phyloP scores from a whole-genome alignment of 371 early-diverging fungal species.

The Zychaea mexicana region DNA sequence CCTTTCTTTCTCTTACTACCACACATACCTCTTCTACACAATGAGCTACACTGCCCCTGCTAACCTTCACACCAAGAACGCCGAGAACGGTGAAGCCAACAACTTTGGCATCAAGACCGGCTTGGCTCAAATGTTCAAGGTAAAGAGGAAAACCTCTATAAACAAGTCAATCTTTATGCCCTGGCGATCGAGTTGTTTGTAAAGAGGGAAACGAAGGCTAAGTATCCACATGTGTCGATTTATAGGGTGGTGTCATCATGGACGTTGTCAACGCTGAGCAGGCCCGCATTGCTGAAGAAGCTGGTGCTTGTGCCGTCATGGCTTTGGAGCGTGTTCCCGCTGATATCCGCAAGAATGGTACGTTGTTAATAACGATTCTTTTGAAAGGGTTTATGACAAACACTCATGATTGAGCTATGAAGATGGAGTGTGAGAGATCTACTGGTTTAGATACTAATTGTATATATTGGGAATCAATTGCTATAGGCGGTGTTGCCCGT shows the following conservation, averaged over 20 bases:
- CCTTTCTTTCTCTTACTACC: constrained; percentile 9
- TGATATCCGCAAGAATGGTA: constrained; percentile 96
- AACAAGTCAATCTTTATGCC: background rate
- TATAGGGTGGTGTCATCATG: constrained; percentile 97
- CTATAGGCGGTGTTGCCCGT: constrained; percentile 95
- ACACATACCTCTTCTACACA: background rate
- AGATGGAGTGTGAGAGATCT: background rate
- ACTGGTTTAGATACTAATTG: background rate
- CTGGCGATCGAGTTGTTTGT: background rate
- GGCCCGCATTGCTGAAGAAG: constrained; percentile 97
- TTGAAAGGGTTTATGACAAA: too few species aligned
- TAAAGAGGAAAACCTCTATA: constrained; percentile 31
- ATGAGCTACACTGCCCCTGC: constrained; percentile 58
- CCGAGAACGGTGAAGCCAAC: constrained; percentile 40
- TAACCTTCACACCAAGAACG: constrained; percentile 64
- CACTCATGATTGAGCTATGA: too few species aligned
- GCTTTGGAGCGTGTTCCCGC: constrained; percentile 98
- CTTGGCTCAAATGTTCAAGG: constrained; percentile 98
- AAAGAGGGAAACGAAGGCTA: too few species aligned
- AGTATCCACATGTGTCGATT: too few species aligned
- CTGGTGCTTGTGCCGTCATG: constrained; percentile 98
- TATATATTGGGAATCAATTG: too few species aligned
- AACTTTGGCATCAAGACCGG: constrained; percentile 87
- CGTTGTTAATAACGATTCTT: too few species aligned
- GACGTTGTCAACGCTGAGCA: constrained; percentile 97